Evolutionary conservation across 2,329 filamentous ascomycete genomes (phyloP), one percentile per base, ranked within the genome.

Genomic region (Ophiosphaerella herpotricha): DNA sequence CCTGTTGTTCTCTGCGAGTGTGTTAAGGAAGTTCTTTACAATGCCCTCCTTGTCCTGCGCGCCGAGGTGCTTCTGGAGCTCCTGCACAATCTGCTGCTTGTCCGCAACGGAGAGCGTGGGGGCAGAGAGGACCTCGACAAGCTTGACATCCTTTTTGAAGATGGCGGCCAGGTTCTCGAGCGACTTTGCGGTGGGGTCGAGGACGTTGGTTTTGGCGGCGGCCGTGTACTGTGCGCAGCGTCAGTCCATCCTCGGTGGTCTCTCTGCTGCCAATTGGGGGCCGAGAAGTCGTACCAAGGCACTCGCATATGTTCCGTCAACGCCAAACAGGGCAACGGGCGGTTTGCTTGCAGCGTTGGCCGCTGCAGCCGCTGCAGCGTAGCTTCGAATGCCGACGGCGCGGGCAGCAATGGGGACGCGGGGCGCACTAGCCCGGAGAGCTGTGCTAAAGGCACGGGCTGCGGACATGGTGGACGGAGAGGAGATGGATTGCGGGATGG

Each of bases 221-320:
- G 94, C 94, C 61, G 92, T 97, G 86, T 96, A 99, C 94, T 99
- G 54, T 48, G 52, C 42, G 57, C 61, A 57, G 53, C 61, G 58
- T 68, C 64, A 69, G 63, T 57, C 43, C 59, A 64, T 66, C 61
- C 48, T 40, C 45, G 13, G 26, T 44, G 57, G 64, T 63, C 61
- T 50, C 46, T 24, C 40, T 35, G 14, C 11, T 23, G 29, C 56
- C 58, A 63, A 64, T 64, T 62, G 59, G 13, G 39, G 24, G 37
- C 33, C 32, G 38, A 46, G 46, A 48, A 52, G 42, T 55, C 90
- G 77, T 93, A 99, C 94, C 87, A 99, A 84, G 81, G 94, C 94
- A 80, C 88, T 91, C 76, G 94, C 94, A 81, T 99, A 99, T 75
- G 93, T 97, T 78, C 94, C 94, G 79, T 97, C 94, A 74, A 99